These are phyloP conservation scores for Acanthamoeba sp. DNA, from an alignment of 208 protist species.

Conservation along the genomic window DNA sequence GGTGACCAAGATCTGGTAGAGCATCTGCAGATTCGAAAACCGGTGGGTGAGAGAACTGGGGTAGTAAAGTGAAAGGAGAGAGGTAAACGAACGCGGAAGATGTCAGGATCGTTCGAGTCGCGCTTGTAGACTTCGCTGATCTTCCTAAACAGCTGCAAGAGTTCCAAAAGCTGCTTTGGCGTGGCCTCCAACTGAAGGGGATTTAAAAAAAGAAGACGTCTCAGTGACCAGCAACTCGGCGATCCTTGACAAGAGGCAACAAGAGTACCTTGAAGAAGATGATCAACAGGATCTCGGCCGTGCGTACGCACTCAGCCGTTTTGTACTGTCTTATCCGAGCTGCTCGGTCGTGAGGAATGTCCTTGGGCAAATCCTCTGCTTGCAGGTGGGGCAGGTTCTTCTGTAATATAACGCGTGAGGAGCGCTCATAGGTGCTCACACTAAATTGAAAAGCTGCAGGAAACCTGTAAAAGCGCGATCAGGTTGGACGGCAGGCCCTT, in stretches of 20 bases:
- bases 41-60: not conserved
- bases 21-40: not conserved
- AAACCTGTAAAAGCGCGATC: conserved; percentile 3
- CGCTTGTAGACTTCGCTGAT: conserved; percentile 28
- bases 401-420: too few species aligned
- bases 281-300: conserved; percentile 11
- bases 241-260: not conserved
- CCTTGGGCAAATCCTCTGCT: not conserved
- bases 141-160: conserved; percentile 35
- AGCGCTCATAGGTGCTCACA: too few species aligned
- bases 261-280: conserved; percentile 22
- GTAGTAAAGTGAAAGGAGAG: not conserved
- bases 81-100: not conserved
- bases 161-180: conserved; percentile 14
- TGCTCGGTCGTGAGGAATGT: conserved; percentile 9
- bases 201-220: not conserved
- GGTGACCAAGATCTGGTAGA: conserved; percentile 38
- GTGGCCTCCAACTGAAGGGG: not conserved
- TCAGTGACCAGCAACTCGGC: not conserved
- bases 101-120: not conserved
- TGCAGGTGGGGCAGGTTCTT: conserved; percentile 5
- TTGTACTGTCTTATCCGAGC: not conserved
- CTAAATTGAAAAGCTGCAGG: not conserved
- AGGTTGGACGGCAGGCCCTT: conserved; percentile 3
- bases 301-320: not conserved